A percentile compares a stretch with the other conserved stretches of the same genome.
Conservation (phyloP, 2,329 filamentous ascomycete species). For the Ilyonectria sp. region DNA sequence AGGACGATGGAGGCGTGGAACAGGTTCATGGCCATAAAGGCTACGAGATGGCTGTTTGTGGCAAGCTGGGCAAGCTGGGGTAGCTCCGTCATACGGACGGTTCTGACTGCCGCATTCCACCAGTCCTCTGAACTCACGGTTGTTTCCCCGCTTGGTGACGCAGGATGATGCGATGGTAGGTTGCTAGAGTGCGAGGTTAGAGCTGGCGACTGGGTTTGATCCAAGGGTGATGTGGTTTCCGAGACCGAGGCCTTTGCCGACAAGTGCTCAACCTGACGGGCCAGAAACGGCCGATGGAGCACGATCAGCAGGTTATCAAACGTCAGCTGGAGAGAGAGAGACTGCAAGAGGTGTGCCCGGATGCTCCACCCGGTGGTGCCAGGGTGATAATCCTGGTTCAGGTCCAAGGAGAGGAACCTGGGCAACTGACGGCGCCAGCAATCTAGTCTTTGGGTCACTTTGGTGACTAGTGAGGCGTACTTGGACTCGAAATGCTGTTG, state of each 20-base stretch:
- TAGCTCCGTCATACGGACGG: constrained; percentile 53
- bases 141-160: background rate
- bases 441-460: constrained; percentile 1
- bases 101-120: constrained; percentile 57
- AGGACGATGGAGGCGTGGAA: constrained; percentile 62
- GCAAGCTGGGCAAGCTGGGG: constrained; percentile 55
- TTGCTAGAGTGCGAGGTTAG: background rate
- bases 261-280: constrained; percentile 7
- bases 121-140: constrained; percentile 48
- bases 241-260: background rate
- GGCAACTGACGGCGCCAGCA: constrained; percentile 7
- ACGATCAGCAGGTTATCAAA: constrained; percentile 18
- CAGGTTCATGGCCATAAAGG: constrained; percentile 61
- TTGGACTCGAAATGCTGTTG: constrained; percentile 3
- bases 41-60: constrained; percentile 59
- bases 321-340: constrained; percentile 18
- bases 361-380: background rate
- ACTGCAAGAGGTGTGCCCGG: constrained; percentile 9
- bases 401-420: background rate
- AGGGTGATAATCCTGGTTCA: constrained; percentile 9
- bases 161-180: too few relatives aligned
- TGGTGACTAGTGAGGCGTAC: constrained; percentile 6
- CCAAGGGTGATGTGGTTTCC: background rate
- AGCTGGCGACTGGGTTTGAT: background rate
- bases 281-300: constrained; percentile 12